phyloP scores from a whole-genome alignment of 768 basidiomycete genomes.

The Pisolithus marmoratus region DNA sequence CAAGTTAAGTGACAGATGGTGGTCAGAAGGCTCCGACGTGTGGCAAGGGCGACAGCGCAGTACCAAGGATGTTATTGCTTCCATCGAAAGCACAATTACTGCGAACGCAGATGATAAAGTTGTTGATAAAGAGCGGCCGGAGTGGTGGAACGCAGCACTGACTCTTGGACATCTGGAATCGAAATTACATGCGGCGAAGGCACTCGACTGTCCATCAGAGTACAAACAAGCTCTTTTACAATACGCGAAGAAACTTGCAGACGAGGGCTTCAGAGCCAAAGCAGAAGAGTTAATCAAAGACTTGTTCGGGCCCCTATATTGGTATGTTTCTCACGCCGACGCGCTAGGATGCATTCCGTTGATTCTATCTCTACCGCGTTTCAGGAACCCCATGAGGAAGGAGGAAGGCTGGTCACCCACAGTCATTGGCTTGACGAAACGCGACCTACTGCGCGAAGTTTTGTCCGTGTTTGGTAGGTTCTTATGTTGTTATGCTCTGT shows the following conservation, averaged over 20 bases:
- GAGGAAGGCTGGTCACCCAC: constrained; percentile 62
- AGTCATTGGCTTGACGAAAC: constrained; percentile 67
- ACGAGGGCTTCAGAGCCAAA: constrained; percentile 83
- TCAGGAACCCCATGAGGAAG: constrained; percentile 61
- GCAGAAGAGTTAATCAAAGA: constrained; percentile 91
- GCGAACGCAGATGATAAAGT: constrained; percentile 28
- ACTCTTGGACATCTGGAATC: constrained; percentile 89
- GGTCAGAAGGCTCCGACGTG: constrained; percentile 73
- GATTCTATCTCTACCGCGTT: background rate
- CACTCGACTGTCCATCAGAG: constrained; percentile 79
- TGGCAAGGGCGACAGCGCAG: constrained; percentile 71
- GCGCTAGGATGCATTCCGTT: no score
- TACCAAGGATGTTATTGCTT: constrained; percentile 49
- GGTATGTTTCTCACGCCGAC: constrained; percentile 44
- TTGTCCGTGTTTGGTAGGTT: constrained; percentile 68
- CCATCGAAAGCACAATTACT: constrained; percentile 43
- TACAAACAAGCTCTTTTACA: constrained; percentile 69
- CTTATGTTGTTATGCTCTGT: background rate
- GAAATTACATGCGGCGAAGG: constrained; percentile 63
- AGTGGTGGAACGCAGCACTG: constrained; percentile 80
- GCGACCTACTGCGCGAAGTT: constrained; percentile 81
- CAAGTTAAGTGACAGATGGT: constrained; percentile 78
- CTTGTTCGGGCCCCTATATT: constrained; percentile 84
- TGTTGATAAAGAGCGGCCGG: constrained; percentile 47
- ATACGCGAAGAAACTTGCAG: constrained; percentile 82